Evolutionary conservation across 2,329 filamentous ascomycete genomes (phyloP).

Genomic region (Trichoderma sp.): DNA sequence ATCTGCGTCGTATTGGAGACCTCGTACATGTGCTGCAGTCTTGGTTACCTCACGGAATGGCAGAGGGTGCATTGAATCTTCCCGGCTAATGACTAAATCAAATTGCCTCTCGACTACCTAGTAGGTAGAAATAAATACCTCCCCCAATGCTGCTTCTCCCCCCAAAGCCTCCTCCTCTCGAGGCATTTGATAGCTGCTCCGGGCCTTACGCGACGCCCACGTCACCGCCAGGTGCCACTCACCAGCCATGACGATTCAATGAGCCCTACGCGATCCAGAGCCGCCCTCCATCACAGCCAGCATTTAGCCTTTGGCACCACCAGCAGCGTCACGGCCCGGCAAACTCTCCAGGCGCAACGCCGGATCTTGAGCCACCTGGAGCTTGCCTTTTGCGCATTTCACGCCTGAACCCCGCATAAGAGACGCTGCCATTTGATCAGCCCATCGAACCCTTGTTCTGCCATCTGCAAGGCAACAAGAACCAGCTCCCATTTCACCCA

Average conservation of each 20-base stretch:
- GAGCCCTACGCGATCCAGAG: slow-evolving; percentile 4
- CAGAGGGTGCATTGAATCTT: not conserved
- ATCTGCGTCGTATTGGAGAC: slow-evolving; percentile 3
- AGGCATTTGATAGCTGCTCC: not conserved
- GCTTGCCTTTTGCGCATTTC: not conserved
- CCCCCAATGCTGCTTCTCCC: not conserved
- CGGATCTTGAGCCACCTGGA: not conserved
- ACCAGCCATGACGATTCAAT: slow-evolving; percentile 19
- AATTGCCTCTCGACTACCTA: too few relatives aligned
- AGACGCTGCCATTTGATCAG: not conserved
- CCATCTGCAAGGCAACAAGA: slow-evolving; percentile 8
- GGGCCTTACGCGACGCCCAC: slow-evolving; percentile 18
- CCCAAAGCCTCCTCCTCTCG: not conserved
- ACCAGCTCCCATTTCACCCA: not conserved
- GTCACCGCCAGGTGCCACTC: slow-evolving; percentile 11
- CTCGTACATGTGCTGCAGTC: not conserved
- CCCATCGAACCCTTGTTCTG: not conserved
- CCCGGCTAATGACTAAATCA: not conserved
- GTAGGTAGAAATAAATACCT: slow-evolving; percentile 10
- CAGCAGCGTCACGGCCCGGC: slow-evolving; percentile 10
- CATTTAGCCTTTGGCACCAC: not conserved
- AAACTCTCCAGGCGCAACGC: not conserved
- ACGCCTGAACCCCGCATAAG: slow-evolving; percentile 11
- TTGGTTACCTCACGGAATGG: slow-evolving; percentile 1
- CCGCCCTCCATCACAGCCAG: slow-evolving; percentile 11